Percentiles rank a stretch among this genome's conserved stretches.
Conservation (phyloP, 805 yeast species). For the Jamesozyma spencerorum region DNA sequence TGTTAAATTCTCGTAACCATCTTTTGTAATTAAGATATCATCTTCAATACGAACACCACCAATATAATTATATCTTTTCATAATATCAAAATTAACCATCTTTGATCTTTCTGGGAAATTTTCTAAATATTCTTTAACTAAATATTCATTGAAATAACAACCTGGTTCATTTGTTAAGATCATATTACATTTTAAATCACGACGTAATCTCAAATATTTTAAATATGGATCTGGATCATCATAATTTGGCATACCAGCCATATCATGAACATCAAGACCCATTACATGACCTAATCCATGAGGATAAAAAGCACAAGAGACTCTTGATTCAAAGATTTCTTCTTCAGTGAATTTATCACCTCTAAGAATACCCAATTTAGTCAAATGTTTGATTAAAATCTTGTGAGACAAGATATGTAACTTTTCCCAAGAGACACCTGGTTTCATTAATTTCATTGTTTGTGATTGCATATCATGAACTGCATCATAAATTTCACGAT, state of each 20-base stretch:
- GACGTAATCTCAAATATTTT: constrained; percentile 69
- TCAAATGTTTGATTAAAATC: constrained; percentile 61
- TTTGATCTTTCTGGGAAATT: constrained; percentile 37
- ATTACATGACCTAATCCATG: constrained; percentile 92
- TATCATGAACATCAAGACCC: constrained; percentile 95
- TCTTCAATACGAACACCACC: constrained; percentile 99
- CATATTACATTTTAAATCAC: constrained; percentile 66
- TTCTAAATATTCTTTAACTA: constrained; percentile 55
- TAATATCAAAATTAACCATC: constrained; percentile 53
- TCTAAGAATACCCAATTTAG: constrained; percentile 68
- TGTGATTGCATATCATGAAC: constrained; percentile 76
- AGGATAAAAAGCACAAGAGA: constrained; percentile 78
- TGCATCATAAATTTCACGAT: constrained; percentile 66
- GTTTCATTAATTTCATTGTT: constrained; percentile 64
- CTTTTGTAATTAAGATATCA: constrained; percentile 68
- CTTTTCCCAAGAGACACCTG: constrained; percentile 82
- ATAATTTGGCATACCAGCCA: constrained; percentile 81
- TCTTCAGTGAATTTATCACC: constrained; percentile 40
- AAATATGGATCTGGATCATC: constrained; percentile 73
- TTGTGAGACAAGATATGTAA: constrained; percentile 73
- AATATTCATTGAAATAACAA: constrained; percentile 75
- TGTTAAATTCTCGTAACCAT: constrained; percentile 76
- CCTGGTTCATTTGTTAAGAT: constrained; percentile 95
- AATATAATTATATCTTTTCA: constrained; percentile 71
- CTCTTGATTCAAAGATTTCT: constrained; percentile 61